Base-by-base conservation (phyloP, 805 yeast species). In the Blastobotrys terrestris region DNA sequence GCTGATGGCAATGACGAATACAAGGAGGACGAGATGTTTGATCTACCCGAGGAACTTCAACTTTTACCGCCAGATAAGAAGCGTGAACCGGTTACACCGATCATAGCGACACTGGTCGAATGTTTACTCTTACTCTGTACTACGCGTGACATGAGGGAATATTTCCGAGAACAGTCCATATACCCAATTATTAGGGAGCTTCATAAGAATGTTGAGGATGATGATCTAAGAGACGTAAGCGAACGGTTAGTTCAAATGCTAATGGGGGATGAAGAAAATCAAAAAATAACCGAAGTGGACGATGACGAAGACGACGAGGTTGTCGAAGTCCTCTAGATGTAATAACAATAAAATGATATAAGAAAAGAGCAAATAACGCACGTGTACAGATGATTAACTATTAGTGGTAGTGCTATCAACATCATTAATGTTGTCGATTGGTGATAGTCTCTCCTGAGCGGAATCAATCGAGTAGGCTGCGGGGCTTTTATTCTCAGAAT, bases 21-120 rank as follows among this genome's bases (percentile, higher is more conserved):
- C 51, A 80, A 87, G 54, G 88, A 83, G 47, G 97, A 91, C 40
- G 97, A 94, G 64, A 80, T 85, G 75, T 84, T 87, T 62, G 82
- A 84, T 49, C 77, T 94, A 59, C 97, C 98, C 1, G 96, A 87
- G 22, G 95, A 87, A 63, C 79, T 92, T 48, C 96, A 88, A 67
- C 74, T 87, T 44, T 72, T 89, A 45, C 85, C 87, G 7, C 81
- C 80, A 22, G 91, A 86, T 56, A 88, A 89, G 66, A 63, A 74
- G 59, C 79, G 94, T 59, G 99, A 94, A 61, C 85, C 91, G 2
- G 72, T 81, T 14, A 70, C 72, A 16, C 82, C 81, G 8, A 80
- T 90, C 51, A 73, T 69, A 53, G 76, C 81, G 45, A 80, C 81
- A 2, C 95, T 88, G 62, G 74, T 94, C 55, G 97, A 94, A 67